A percentile compares a stretch with the other conserved stretches of the same genome.
phyloP scores from a whole-genome alignment of 164 flowering plant genomes.

The Akebia trifoliata region DNA sequence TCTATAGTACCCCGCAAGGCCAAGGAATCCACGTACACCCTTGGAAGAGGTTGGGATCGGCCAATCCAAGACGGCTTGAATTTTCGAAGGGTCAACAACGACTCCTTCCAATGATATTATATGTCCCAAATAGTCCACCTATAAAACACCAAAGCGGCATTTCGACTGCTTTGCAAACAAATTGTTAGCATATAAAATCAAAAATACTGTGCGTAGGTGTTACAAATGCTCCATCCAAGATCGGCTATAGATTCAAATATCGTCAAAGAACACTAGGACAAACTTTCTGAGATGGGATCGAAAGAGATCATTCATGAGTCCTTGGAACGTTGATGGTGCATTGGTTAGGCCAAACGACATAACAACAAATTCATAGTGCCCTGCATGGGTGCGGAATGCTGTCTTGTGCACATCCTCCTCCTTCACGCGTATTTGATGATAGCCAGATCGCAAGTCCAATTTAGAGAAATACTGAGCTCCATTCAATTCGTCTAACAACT shows the following conservation, averaged over 20 bases:
- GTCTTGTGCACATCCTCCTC: background rate
- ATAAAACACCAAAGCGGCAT: constrained; percentile 1
- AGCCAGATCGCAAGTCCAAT: background rate
- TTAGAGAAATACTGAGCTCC: background rate
- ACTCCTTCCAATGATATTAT: background rate
- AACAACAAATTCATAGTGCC: too few relatives aligned
- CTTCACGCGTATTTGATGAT: background rate
- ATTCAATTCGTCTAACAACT: background rate
- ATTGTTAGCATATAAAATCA: background rate
- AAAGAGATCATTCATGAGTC: background rate
- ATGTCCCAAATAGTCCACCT: constrained; percentile 6
- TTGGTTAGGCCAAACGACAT: background rate
- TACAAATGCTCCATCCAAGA: background rate
- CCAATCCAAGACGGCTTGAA: background rate
- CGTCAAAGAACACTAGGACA: background rate
- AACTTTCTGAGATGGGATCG: background rate
- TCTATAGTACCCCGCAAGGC: constrained; percentile 1
- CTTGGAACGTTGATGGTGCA: background rate
- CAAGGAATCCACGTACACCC: constrained; percentile 2
- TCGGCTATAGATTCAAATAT: background rate
- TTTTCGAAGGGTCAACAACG: background rate
- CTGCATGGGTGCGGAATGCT: too few relatives aligned
- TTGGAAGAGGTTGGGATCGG: background rate
- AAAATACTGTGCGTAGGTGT: background rate
- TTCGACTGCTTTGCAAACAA: constrained; percentile 4